Base-by-base conservation (phyloP, 2,329 filamentous ascomycete genomes). In the Botrytis elliptica region DNA sequence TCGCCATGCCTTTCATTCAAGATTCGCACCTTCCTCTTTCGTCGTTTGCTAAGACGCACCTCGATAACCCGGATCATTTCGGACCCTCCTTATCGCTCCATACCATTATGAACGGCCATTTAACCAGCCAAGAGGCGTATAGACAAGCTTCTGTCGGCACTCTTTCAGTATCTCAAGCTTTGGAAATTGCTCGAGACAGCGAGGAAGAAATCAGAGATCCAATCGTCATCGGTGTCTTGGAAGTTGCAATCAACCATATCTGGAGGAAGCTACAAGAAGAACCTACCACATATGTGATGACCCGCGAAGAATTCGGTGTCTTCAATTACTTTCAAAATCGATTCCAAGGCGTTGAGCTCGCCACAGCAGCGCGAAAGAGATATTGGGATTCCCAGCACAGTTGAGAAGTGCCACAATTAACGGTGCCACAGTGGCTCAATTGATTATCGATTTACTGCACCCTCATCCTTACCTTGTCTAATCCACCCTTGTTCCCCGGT, bases 321-420 rank as follows among this genome's bases (percentile, higher is more conserved):
- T 94, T 97, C 88, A 97, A 96, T 85, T 95, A 91, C 82, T 95
- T 92, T 82, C 91, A 92, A 75, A 83, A 87, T 75, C 88, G 91
- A 16, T 94, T 92, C 80, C 81, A 84, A 44, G 88, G 88, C 74
- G 82, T 87, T 76, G 80, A 83, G 76, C 78, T 84, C n/a, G 85
- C 85, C 59, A 79, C 83, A n/a, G 82, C 81, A 55, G 88, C 88
- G 29, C 83, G 84, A 75, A 85, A 81, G 77, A 82, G 86, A 74
- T 89, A 86, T 80, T 90, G 88, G 88, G 84, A 87, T 78, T 83
- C 85, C 63, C 52, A 49, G 14, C 33, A 49, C 22, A 69, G 71
- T 44, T 68, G 46, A 68, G 36, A 36, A n/a, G 33, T 68, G 36
- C 46, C 63, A 66, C n/a, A 66, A 40, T 63, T 44, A 46, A 69